Conservation (phyloP, 2,329 filamentous ascomycete species). For the Emergomyces pasteurianus region DNA sequence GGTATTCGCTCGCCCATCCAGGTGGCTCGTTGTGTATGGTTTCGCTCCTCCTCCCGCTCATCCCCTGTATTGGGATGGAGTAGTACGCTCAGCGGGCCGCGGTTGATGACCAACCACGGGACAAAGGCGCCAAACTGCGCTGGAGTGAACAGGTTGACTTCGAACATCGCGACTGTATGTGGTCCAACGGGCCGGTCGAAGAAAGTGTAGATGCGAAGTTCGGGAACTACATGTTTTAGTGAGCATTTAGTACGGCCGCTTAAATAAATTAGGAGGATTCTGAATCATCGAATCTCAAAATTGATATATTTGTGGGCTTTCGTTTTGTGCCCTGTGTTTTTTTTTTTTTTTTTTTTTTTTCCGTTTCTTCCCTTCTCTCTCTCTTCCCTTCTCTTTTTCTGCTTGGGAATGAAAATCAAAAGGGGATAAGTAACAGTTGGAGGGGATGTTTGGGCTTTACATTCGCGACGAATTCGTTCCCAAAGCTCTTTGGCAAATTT, state of each 20-base stretch:
- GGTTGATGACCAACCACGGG: slow-evolving; percentile 69
- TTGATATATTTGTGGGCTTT: neutral
- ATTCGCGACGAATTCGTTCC: slow-evolving; percentile 70
- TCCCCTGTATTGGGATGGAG: slow-evolving; percentile 65
- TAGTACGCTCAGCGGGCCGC: slow-evolving; percentile 66
- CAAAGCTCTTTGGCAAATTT: slow-evolving; percentile 61
- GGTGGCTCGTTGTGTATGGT: slow-evolving; percentile 34
- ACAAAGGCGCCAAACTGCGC: slow-evolving; percentile 83
- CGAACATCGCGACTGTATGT: slow-evolving; percentile 79
- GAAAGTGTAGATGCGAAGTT: slow-evolving; percentile 67
- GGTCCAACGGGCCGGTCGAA: slow-evolving; percentile 71
- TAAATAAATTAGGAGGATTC: neutral
- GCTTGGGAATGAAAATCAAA: neutral
- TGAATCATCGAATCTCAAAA: neutral
- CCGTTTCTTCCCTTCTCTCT: too few relatives aligned
- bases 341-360: neutral
- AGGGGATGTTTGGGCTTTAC: slow-evolving; percentile 31
- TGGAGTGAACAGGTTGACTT: slow-evolving; percentile 78
- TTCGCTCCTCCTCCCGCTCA: slow-evolving; percentile 40
- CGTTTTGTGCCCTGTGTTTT: neutral
- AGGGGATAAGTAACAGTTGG: neutral
- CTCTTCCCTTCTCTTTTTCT: neutral
- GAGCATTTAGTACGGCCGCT: neutral
- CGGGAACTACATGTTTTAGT: slow-evolving; percentile 51
- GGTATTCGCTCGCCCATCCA: slow-evolving; percentile 37